Conservation (phyloP, 768 basidiomycete species). For the Russula olivacea region DNA sequence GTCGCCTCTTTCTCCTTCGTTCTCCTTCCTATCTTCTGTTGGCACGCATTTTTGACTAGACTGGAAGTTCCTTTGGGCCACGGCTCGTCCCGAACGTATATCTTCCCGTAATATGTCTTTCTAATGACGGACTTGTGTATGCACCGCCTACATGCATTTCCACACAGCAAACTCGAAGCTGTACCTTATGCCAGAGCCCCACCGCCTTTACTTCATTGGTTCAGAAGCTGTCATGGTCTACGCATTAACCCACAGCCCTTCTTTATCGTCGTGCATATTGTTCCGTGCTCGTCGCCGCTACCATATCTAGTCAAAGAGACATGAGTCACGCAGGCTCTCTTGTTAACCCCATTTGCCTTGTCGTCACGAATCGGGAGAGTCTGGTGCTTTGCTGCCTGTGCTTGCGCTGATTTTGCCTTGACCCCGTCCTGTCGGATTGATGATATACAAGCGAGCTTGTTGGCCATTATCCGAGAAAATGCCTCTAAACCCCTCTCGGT, state of each 20-base stretch:
- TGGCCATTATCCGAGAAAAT: not conserved
- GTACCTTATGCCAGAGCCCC: not conserved
- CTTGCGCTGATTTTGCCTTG: not conserved
- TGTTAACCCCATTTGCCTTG: not conserved
- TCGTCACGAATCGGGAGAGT: not conserved
- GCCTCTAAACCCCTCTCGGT: not conserved
- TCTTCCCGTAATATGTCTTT: not conserved
- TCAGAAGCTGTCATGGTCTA: not conserved
- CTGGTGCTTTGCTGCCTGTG: not conserved
- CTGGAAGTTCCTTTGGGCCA: not conserved
- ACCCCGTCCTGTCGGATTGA: not conserved
- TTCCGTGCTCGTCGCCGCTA: not conserved
- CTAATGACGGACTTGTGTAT: not conserved
- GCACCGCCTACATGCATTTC: constrained; percentile 10
- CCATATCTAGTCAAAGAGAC: not conserved
- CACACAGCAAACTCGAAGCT: constrained; percentile 1
- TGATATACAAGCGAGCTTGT: not conserved
- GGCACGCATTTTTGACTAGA: not conserved
- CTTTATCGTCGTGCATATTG: not conserved
- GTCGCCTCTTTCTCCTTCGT: not conserved
- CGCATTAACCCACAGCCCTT: not conserved
- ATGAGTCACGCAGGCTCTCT: not conserved
- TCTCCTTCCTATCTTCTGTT: not conserved
- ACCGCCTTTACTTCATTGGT: not conserved
- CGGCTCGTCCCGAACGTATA: not conserved